Percentiles rank a stretch among this genome's conserved stretches.
phyloP scores from a whole-genome alignment of 1,139 yeast genomes.

The Geotrichum bryndzae region DNA sequence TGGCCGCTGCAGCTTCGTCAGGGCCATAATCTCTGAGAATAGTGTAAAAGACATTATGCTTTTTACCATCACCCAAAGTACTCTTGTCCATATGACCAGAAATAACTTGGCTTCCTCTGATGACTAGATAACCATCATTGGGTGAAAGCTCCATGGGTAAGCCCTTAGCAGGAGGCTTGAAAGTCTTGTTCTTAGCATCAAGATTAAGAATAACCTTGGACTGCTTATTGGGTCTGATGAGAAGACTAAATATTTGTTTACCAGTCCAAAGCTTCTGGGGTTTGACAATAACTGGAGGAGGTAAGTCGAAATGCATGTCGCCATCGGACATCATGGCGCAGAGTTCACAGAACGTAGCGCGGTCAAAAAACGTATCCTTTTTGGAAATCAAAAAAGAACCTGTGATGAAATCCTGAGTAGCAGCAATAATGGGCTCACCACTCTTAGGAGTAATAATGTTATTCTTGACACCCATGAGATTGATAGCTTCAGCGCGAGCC shows the following conservation, averaged over 20 bases:
- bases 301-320: conserved; percentile 76
- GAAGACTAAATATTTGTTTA: conserved; percentile 82
- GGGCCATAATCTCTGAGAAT: conserved; percentile 94
- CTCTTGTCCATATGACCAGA: conserved; percentile 98
- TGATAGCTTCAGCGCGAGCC: conserved; percentile 96
- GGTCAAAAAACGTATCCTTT: conserved; percentile 87
- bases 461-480: conserved; percentile 95
- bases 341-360: conserved; percentile 76
- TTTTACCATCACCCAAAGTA: conserved; percentile 94
- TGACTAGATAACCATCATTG: conserved; percentile 88
- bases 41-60: conserved; percentile 92
- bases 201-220: conserved; percentile 82
- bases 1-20: conserved; percentile 87
- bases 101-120: conserved; percentile 82
- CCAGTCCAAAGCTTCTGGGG: conserved; percentile 96
- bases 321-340: conserved; percentile 97
- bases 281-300: conserved; percentile 90
- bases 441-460: conserved; percentile 92
- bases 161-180: conserved; percentile 60
- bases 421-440: conserved; percentile 99
- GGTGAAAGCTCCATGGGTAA: conserved; percentile 93
- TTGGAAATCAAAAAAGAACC: conserved; percentile 90
- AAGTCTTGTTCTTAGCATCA: conserved; percentile 92
- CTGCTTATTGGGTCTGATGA: conserved; percentile 72
- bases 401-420: conserved; percentile 98